Evolutionary conservation across 805 yeast genomes (phyloP), one percentile per base, ranked within the genome.

Genomic region (Maudiozyma pseudohumilis): DNA sequence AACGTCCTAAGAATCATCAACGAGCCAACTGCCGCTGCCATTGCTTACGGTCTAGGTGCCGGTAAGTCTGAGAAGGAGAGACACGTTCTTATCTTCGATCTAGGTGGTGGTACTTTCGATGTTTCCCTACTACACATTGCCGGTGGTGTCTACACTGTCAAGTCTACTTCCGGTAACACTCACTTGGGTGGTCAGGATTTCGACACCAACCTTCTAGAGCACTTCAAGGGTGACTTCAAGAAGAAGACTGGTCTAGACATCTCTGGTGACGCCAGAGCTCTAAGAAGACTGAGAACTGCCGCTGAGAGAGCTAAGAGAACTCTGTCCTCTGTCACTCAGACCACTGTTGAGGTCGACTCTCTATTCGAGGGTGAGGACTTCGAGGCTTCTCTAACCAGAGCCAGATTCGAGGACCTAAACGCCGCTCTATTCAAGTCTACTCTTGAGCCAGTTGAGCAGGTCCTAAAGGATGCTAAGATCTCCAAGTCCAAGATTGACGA

Each of bases 131-230:
- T 84, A 63, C 78, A 88, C 64, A 84, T 87, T 60, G 94, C 86
- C 61, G 96, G 87, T 61, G 96, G 96, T 70, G 85, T 87, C 59
- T 87, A 87, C 75, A 89, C 87, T 65, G 96, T 87, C 56, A 87
- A 87, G 75, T 87, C 96, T 52, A 87, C 96, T 53, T 95, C 96
- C 59, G 97, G 97, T 85, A 96, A 88, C 74, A 88, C 97, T 56
- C 97, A 88, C 72, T 80, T 88, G 72, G 97, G 97, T 78, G 97
- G 97, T 77, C 95, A 88, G 76, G 97, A 88, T 72, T 88, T 88
- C 69, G 97, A 88, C 72, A 81, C 87, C 75, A 84, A 88, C 80
- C 75, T 89, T 64, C 82, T 88, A 54, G 89, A 78, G 69, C 85
- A 77, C 75, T 89, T 89, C 79, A 77, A 80, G 71, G 75, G 77